Evolutionary conservation across 2,329 filamentous ascomycete genomes (phyloP), one percentile per base, ranked within the genome.

Genomic region (Pseudogymnoascus sp.): DNA sequence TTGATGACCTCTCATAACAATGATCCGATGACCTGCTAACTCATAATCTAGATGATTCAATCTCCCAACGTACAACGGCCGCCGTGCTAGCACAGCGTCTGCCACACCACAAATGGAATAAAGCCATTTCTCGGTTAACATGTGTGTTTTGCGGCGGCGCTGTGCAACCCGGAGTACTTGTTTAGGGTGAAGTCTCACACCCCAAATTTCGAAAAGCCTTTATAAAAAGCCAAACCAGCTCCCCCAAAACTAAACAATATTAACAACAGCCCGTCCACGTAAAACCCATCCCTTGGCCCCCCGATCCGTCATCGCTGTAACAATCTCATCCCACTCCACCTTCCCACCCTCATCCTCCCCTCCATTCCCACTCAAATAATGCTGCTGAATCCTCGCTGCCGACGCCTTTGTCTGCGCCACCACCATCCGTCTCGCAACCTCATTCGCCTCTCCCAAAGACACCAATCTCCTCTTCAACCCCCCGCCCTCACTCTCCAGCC

Each of bases 401-500:
- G 33, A 8, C 4, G 24, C n/a, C 33, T 61, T 61, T n/a, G n/a
- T 14, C 33, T 38, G 35, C 40, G 29, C 61, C 29, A 62, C 64
- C 65, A 29, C 63, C 42, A 73, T 67, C 19, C 82, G 70, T 67
- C 79, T 82, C 7, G 82, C 82, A 19, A 86, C 82, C 71, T 86
- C 83, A 68, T 85, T 86, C 10, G 84, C 83, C 71, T 87, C 84
- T 40, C 79, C 77, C 63, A 86, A 70, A 60, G 76, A 82, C 5
- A 86, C 82, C 11, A 86, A 73, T 67, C 76, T 79, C 66, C 82
- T 76, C 75, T 81, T 84, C 16, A 71, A 72, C 10, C 65, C 44
- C 59, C 68, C 59, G 29, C 56, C 70, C 7, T 65, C 65, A 56
- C 71, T 68, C 8, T 67, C 65, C 56, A 68, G 56, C 29, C 63